These are phyloP conservation scores for Solanum peruvianum DNA, from an alignment of 257 asterid species.

Conservation along the genomic window DNA sequence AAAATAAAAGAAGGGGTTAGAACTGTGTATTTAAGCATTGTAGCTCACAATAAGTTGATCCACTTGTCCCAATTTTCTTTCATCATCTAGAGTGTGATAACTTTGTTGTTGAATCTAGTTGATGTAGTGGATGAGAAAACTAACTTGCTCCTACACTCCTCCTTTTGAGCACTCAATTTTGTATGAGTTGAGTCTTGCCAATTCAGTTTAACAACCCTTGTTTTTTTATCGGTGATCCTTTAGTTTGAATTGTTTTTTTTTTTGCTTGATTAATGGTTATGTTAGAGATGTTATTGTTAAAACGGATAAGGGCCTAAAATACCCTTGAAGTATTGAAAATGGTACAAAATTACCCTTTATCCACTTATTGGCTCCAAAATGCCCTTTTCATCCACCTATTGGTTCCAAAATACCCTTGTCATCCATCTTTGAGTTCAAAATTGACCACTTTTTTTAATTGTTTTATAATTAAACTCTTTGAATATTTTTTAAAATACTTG, in stretches of 20 bases:
- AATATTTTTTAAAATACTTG: no score
- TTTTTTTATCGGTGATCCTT: neutral
- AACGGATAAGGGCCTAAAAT: no score
- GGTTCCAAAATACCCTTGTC: no score
- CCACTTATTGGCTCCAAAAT: no score
- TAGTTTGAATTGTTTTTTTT: no score
- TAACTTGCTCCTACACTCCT: neutral
- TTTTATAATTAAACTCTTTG: no score
- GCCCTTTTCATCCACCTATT: no score
- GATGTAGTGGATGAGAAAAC: neutral
- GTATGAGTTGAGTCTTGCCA: neutral
- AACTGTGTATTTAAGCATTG: neutral
- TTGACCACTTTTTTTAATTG: no score
- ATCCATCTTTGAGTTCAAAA: no score
- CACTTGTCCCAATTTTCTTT: neutral
- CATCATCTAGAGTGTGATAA: neutral
- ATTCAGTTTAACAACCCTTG: neutral
- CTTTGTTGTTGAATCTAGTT: neutral
- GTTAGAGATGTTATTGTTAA: no score
- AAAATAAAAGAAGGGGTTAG: neutral
- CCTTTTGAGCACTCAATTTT: neutral
- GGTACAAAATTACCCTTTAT: no score
- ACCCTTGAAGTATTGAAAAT: no score
- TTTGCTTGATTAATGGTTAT: neutral
- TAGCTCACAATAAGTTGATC: neutral